Conservation (phyloP, 352 stramenopile genomes). For the Phytophthora idaei region DNA sequence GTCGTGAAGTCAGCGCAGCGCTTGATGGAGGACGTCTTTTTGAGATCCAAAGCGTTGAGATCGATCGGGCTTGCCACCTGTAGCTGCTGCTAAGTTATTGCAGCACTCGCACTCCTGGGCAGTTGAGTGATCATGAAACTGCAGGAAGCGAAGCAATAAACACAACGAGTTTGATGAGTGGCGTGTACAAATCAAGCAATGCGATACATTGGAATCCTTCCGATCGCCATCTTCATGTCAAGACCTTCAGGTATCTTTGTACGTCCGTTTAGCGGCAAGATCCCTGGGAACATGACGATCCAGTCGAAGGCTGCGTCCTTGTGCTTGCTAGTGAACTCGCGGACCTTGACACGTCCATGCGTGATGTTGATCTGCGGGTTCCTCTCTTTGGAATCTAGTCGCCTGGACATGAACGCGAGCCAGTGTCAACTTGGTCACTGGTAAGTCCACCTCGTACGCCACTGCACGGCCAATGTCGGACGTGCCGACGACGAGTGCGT, state of each 20-base stretch:
- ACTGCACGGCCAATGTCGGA: conserved; percentile 27
- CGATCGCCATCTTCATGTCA: conserved; percentile 26
- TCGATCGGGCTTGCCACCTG: conserved; percentile 5
- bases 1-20: conserved; percentile 4
- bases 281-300: background rate
- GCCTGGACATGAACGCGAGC: conserved; percentile 22
- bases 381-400: conserved; percentile 22
- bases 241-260: conserved; percentile 21
- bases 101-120: conserved; percentile 14
- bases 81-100: conserved; percentile 18
- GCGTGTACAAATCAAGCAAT: background rate
- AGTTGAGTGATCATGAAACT: conserved; percentile 18
- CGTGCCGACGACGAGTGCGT: conserved; percentile 24
- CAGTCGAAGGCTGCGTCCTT: conserved; percentile 18
- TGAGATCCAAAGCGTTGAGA: conserved; percentile 22
- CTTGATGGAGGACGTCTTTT: conserved; percentile 22
- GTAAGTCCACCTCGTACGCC: conserved; percentile 14
- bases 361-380: conserved; percentile 23
- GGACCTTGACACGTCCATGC: conserved; percentile 20
- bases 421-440: conserved; percentile 20
- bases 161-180: background rate
- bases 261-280: conserved; percentile 15
- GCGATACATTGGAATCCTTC: background rate
- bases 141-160: background rate
- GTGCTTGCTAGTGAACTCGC: conserved; percentile 5